phyloP scores from a whole-genome alignment of 2,329 filamentous ascomycete species.

The Ascocoryne sarcoides region DNA sequence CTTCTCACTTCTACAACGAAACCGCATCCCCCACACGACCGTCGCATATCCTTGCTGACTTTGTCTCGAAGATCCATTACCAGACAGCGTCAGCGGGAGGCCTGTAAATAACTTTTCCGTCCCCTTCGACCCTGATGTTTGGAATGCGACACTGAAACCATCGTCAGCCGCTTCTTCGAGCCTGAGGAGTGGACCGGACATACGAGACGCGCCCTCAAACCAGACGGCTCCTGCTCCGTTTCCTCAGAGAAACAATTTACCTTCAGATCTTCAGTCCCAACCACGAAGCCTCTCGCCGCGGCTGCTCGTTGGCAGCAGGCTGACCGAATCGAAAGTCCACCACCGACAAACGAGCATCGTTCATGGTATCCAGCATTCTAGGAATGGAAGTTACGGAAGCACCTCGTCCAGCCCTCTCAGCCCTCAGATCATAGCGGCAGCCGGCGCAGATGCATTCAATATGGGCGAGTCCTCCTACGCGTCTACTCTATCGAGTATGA shows the following conservation, averaged over 20 bases:
- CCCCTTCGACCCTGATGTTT: constrained; percentile 23
- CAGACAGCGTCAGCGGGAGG: constrained; percentile 21
- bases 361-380: constrained; percentile 85
- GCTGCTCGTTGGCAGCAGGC: constrained; percentile 28
- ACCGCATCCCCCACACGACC: background rate
- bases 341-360: constrained; percentile 96
- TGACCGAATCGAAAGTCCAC: constrained; percentile 53
- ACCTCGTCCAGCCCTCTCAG: constrained; percentile 77
- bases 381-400: constrained; percentile 81
- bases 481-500: constrained; percentile 21
- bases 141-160: constrained; percentile 26
- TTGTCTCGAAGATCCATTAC: constrained; percentile 19
- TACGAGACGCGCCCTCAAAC: constrained; percentile 16
- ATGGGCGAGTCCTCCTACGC: constrained; percentile 25
- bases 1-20: constrained; percentile 3
- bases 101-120: constrained; percentile 19
- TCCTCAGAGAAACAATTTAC: constrained; percentile 7
- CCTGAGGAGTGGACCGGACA: constrained; percentile 16
- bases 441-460: constrained; percentile 35
- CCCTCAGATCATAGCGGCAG: constrained; percentile 72
- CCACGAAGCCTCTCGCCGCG: constrained; percentile 22
- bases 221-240: constrained; percentile 14
- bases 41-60: constrained; percentile 19
- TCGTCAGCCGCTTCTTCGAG: constrained; percentile 16
- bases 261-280: constrained; percentile 19